These are phyloP conservation scores for Helichrysum umbraculigerum DNA, from an alignment of 129 eudicot genomes.

Conservation along the genomic window DNA sequence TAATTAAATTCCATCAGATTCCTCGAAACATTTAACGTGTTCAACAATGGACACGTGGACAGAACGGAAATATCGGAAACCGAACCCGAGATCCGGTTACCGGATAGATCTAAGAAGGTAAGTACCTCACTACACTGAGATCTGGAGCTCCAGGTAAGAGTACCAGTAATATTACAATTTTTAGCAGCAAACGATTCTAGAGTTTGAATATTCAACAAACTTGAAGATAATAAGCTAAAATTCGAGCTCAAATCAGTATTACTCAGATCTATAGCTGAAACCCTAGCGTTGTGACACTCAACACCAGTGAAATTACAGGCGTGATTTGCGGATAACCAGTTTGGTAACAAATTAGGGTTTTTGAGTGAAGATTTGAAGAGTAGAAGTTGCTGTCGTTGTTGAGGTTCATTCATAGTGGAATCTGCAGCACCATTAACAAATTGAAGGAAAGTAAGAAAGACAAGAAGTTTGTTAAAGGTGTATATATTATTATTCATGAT, in stretches of 20 bases:
- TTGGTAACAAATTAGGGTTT: conserved; percentile 38
- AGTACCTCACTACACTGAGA: conserved; percentile 46
- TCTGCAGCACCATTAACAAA: conserved; percentile 5
- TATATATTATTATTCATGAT: conserved; percentile 5
- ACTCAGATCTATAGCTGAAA: conserved; percentile 61
- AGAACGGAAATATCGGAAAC: conserved; percentile 45
- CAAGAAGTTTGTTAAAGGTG: conserved; percentile 24
- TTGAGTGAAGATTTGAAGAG: conserved; percentile 56
- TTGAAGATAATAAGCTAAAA: conserved; percentile 35
- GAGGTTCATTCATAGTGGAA: conserved; percentile 31
- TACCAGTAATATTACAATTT: conserved; percentile 53
- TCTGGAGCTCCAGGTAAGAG: conserved; percentile 35
- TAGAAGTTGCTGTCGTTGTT: conserved; percentile 30
- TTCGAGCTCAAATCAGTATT: conserved; percentile 37
- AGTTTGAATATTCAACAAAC: conserved; percentile 40
- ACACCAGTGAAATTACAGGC: conserved; percentile 64
- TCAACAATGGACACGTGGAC: conserved; percentile 44
- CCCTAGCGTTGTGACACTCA: conserved; percentile 47
- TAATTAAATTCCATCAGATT: conserved; percentile 55
- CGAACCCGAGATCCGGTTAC: conserved; percentile 65
- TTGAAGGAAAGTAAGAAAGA: conserved; percentile 4
- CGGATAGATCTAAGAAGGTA: conserved; percentile 59
- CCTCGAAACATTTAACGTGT: conserved; percentile 49
- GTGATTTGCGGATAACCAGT: conserved; percentile 40
- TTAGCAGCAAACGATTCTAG: conserved; percentile 51